Evolutionary conservation across 257 asterid species (phyloP).

Genomic region (Fraxinus excelsior): DNA sequence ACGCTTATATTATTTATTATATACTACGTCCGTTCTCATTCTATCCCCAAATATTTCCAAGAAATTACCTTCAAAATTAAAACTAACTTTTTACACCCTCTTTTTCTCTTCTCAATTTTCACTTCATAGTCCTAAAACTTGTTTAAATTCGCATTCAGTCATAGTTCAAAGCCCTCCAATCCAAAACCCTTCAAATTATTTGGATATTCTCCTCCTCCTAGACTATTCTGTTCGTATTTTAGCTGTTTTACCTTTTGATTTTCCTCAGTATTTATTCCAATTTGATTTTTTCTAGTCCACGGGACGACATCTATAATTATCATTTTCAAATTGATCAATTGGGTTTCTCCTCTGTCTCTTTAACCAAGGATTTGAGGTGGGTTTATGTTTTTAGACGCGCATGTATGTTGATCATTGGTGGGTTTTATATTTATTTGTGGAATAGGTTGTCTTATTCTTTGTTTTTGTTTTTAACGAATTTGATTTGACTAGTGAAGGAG

Average conservation of each 20-base stretch:
- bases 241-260: neutral
- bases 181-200: neutral
- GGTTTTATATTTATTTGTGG: neutral
- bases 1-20: too few species aligned
- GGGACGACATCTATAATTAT: neutral
- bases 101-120: neutral
- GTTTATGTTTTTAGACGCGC: neutral
- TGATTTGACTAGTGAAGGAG: neutral
- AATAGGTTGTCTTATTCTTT: neutral
- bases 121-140: neutral
- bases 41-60: neutral
- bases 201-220: neutral
- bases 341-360: neutral
- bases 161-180: neutral
- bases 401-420: neutral
- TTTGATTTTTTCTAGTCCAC: neutral
- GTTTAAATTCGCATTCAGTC: neutral
- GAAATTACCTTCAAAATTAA: neutral
- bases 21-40: neutral
- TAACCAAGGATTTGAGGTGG: neutral
- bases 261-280: neutral
- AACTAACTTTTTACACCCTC: neutral
- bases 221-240: neutral
- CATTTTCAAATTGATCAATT: neutral
- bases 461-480: neutral